phyloP scores from a whole-genome alignment of 257 asterid genomes.

The Solanum lycopersicoides region DNA sequence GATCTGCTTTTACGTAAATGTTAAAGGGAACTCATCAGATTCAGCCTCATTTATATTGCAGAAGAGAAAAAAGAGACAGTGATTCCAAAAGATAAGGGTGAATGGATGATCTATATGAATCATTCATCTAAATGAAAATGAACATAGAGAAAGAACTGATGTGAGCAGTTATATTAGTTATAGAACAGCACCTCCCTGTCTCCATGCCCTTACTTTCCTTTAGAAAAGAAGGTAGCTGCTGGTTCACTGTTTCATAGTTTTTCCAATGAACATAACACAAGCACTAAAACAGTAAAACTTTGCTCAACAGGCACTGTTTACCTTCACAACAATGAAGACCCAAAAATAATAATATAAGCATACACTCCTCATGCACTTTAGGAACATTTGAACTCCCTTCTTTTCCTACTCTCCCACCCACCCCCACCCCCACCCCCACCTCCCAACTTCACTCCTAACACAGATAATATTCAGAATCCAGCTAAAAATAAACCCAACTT shows the following conservation, averaged over 20 bases:
- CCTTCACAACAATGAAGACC: background rate
- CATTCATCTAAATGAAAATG: background rate
- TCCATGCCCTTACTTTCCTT: background rate
- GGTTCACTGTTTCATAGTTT: background rate
- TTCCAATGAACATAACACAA: background rate
- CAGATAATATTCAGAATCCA: background rate
- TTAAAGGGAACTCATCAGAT: background rate
- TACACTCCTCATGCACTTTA: background rate
- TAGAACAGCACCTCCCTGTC: background rate
- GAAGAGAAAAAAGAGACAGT: background rate
- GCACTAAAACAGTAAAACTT: background rate
- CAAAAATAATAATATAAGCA: background rate
- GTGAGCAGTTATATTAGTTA: background rate
- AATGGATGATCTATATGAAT: background rate
- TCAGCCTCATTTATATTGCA: background rate
- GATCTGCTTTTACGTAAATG: slow-evolving; percentile 35
- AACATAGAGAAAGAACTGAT: background rate
- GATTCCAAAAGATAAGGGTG: background rate
- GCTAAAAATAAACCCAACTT: background rate
- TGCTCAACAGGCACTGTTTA: background rate
- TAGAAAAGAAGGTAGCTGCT: background rate
- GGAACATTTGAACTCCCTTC: background rate
- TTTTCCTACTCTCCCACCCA: background rate
- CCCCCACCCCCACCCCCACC: background rate
- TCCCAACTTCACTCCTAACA: background rate